Base-by-base conservation (phyloP, 2,329 filamentous ascomycete genomes). In the Talaromyces albobiverticillius region DNA sequence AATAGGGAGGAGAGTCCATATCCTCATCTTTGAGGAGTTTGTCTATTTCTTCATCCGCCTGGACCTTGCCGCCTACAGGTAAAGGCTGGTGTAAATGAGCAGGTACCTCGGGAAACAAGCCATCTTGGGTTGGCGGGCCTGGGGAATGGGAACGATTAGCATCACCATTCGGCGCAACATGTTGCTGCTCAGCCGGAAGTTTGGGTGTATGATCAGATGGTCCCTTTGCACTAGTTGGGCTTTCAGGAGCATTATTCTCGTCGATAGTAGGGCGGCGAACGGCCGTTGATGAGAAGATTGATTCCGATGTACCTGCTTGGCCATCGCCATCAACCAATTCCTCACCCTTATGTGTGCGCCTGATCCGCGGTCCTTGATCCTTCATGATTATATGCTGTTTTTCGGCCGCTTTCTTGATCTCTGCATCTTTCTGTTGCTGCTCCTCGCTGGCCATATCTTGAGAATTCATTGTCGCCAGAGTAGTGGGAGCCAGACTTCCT, bases 381-480 rank as follows among this genome's bases (percentile, higher is more conserved):
- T 90, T 83, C 56, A 93, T 85, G 31, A 95, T 81, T 45, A 94
- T 92, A 43, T 93, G 89, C 57, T 83, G 80, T 38, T 75, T 73
- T 64, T 86, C 83, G 38, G 85, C 75, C 53, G 80, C 78, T 13
- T 76, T 71, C 61, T 80, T 78, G 57, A 84, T 79, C 58, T 81
- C 78, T 26, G 77, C 76, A 54, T 83, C 79, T 61, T 76, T 78
- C 58, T 79, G 77, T 53, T 96, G 90, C 65, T 92, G 81, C 69
- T 97, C 92, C 60, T 95, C 89, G 54, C 89, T 95, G 1, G 91
- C 91, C 79, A 99, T 89, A 65, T 96, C 90, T 66, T 94, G 89
- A 1, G 88, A 84, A 13, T 84, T 86, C 94, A 99, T 96, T 50
- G 83, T 82, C n/a, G 90, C 89, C 43, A 99, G 79, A 54, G 84